Base-by-base conservation (phyloP, 805 yeast genomes). In the Nakazawaea wickerhamii region DNA sequence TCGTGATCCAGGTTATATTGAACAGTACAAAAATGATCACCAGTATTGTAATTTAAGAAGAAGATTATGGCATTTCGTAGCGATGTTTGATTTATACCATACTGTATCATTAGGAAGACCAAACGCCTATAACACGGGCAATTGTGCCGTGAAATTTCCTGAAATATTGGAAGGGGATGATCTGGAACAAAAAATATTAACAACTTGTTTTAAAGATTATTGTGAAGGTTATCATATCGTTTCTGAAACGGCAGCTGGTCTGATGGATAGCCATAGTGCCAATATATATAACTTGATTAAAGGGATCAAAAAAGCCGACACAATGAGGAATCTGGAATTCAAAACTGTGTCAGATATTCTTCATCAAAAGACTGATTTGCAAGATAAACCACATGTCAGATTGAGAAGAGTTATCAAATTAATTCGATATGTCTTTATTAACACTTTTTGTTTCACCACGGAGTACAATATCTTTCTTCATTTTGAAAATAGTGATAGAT, bases 1-100 rank as follows among this genome's bases (percentile, higher is more conserved):
- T 54, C 67, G 88, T 50, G 89, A 82, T 49, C 88, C 89, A 0
- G 36, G 35, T 8, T 4, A 26, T 6, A 30, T 41, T 15, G 40
- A 30, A n/a, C 31, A 36, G 14, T 41, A n/a, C 20, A 36, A 30
- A 30, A 18, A 31, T 23, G 27, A 41, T 21, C 3, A 23, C n/a
- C 25, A 11, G 6, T 18, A 10, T n/a, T 41, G 45, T 21, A 41
- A 41, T 35, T 41, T 41, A 33, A 6, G 45, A n/a, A 21, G 45
- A 30, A 21, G 45, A 19, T 18, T 41, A 9, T 41, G 45, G 45
- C 28, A 30, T 25, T 41, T 36, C 19, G 40, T 41, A 2, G 25
- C 21, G 10, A 11, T 32, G 31, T 36, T 36, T 31, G 45, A 41
- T 19, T 11, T 36, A n/a, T 41, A 30, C 26, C 40, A 36, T 15